Evolutionary conservation across 2,329 filamentous ascomycete species (phyloP).

Genomic region (Geosmithia morbida): DNA sequence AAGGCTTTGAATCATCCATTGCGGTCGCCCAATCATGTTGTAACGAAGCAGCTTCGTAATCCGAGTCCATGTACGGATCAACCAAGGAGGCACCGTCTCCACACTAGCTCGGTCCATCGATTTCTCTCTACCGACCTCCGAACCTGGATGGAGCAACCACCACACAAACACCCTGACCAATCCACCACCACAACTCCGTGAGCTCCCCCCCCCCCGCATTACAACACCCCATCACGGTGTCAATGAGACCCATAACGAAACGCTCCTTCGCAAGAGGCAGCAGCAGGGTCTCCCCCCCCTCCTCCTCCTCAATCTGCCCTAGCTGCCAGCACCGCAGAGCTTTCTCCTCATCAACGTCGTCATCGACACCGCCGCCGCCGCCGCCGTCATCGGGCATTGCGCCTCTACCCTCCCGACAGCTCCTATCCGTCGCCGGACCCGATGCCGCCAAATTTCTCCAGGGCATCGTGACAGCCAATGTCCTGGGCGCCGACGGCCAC

Average conservation of each 20-base stretch:
- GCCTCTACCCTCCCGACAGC: conserved; percentile 54
- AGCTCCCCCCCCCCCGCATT: background rate
- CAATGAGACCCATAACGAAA: background rate
- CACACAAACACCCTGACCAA: background rate
- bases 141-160: background rate
- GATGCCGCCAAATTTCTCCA: conserved; percentile 80
- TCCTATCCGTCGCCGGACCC: conserved; percentile 65
- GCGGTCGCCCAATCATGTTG: too few relatives aligned
- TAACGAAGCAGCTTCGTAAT: too few relatives aligned
- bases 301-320: conserved; percentile 10
- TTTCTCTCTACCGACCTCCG: background rate
- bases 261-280: background rate
- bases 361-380: conserved; percentile 14
- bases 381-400: conserved; percentile 33
- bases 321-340: conserved; percentile 17
- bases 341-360: conserved; percentile 7
- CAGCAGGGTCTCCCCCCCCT: background rate
- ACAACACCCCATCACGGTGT: background rate
- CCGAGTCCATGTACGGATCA: too few relatives aligned
- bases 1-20: too few relatives aligned
- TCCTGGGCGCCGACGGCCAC: conserved; percentile 20
- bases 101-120: background rate
- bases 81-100: too few relatives aligned
- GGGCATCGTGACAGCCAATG: conserved; percentile 60
- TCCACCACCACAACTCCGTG: background rate